phyloP scores from a whole-genome alignment of 2,329 filamentous ascomycete species.

The Microdochium paspali region DNA sequence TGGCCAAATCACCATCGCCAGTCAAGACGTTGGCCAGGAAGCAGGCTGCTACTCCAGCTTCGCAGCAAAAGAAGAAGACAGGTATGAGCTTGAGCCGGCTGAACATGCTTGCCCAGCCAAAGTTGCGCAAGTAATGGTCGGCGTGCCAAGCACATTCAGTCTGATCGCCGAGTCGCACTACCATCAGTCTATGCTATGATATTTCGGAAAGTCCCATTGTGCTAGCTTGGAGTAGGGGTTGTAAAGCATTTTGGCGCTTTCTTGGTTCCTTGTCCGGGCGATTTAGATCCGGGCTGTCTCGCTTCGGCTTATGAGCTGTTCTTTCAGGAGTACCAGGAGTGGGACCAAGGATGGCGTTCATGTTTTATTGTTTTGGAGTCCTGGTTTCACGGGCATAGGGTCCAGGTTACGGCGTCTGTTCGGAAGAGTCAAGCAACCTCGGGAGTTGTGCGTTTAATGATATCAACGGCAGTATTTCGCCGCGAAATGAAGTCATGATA shows the following conservation, averaged over 20 bases:
- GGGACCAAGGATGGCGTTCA: too few species aligned
- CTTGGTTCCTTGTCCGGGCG: too few species aligned
- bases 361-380: background rate
- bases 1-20: constrained; percentile 21
- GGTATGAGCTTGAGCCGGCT: constrained; percentile 49
- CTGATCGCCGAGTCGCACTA: too few species aligned
- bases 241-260: too few species aligned
- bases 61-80: constrained; percentile 40
- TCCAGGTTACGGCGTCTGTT: background rate
- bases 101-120: constrained; percentile 52
- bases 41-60: constrained; percentile 16
- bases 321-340: too few species aligned
- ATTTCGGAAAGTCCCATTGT: too few species aligned
- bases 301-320: too few species aligned
- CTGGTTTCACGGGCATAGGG: background rate
- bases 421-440: background rate
- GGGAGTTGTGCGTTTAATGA: background rate
- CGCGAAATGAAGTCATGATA: too few species aligned
- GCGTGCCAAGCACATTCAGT: background rate
- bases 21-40: constrained; percentile 14
- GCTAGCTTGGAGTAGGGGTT: too few species aligned
- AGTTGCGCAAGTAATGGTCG: constrained; percentile 35
- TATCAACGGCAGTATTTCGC: background rate
- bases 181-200: too few species aligned
- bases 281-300: too few species aligned